phyloP scores from a whole-genome alignment of 2,329 filamentous ascomycete species.

The Exserohilum rostratum region DNA sequence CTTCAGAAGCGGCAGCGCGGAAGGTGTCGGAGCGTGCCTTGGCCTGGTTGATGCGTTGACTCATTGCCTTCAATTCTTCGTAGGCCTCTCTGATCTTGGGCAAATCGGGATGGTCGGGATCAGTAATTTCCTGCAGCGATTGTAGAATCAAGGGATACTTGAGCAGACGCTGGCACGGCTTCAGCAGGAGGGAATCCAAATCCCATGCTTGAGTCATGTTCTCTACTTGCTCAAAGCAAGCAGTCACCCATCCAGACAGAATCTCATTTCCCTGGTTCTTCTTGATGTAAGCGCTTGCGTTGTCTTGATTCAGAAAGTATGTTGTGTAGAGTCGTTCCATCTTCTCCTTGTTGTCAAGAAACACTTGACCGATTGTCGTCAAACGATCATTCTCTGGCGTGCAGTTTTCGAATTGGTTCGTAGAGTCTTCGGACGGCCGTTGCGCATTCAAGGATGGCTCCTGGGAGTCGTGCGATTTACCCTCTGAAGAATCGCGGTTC shows the following conservation, averaged over 20 bases:
- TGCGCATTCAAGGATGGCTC: slow-evolving; percentile 25
- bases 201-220: slow-evolving; percentile 95
- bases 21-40: slow-evolving; percentile 95
- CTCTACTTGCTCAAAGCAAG: slow-evolving; percentile 89
- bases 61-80: slow-evolving; percentile 68
- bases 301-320: slow-evolving; percentile 69
- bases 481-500: slow-evolving; percentile 32
- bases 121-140: slow-evolving; percentile 79
- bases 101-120: slow-evolving; percentile 82
- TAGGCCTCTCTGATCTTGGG: slow-evolving; percentile 72
- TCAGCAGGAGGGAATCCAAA: slow-evolving; percentile 92
- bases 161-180: slow-evolving; percentile 91
- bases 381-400: slow-evolving; percentile 59
- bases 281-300: slow-evolving; percentile 66
- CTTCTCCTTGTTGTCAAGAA: slow-evolving; percentile 60
- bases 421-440: slow-evolving; percentile 27
- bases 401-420: slow-evolving; percentile 40
- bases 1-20: slow-evolving; percentile 41
- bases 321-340: slow-evolving; percentile 71
- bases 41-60: slow-evolving; percentile 82
- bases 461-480: slow-evolving; percentile 19
- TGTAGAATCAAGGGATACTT: slow-evolving; percentile 90
- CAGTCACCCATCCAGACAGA: slow-evolving; percentile 80
- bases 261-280: slow-evolving; percentile 62
- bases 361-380: slow-evolving; percentile 65